Evolutionary conservation across 495 filamentous ascomycete species (phyloP), one percentile per base, ranked within the genome.

Genomic region (Sabuloglossum arenarium): DNA sequence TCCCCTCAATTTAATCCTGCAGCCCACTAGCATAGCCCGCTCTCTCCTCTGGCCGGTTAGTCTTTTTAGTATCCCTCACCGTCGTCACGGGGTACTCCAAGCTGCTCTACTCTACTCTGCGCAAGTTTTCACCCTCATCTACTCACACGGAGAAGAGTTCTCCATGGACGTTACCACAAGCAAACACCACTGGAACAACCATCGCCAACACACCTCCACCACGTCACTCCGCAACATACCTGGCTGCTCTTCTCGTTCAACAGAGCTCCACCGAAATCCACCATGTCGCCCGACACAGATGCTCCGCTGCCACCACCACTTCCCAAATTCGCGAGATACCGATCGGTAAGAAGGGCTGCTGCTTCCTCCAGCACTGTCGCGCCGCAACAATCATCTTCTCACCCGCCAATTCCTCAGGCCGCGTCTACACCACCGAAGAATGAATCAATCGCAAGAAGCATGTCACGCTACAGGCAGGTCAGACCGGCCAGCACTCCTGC

Each of bases 241-340:
- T 39, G n/a, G n/a, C n/a, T 16, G 11, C 34, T 37, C 12, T 37
- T 2, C 39, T 43, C 39, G 19, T 4, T 43, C 39, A n/a, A 43
- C 21, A 21, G 5, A 43, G 16, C 39, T 3, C 39, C n/a, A 21
- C 39, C 39, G 21, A 5, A 21, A 43, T 21, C n/a, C 24, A 51
- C 11, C 1, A 51, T 51, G 47, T 30, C 47, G 9, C 28, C 47
- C 11, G 47, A 51, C 47, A 51, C 47, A 16, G 47, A 51, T 16
- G 14, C 47, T 16, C 25, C 47, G 6, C 25, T 30, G 24, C 47
- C 42, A 19, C 14, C 42, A 8, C 16, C 42, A 46, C 5, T 19
- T 8, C 16, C 47, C 28, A 51, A 51, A 19, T 51, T 51, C 47
- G 34, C 53, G n/a, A 54, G 53, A 37, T 54, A 54, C 53, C 53